Conservation (phyloP, 2,329 filamentous ascomycete genomes). For the Colletotrichum sp. region DNA sequence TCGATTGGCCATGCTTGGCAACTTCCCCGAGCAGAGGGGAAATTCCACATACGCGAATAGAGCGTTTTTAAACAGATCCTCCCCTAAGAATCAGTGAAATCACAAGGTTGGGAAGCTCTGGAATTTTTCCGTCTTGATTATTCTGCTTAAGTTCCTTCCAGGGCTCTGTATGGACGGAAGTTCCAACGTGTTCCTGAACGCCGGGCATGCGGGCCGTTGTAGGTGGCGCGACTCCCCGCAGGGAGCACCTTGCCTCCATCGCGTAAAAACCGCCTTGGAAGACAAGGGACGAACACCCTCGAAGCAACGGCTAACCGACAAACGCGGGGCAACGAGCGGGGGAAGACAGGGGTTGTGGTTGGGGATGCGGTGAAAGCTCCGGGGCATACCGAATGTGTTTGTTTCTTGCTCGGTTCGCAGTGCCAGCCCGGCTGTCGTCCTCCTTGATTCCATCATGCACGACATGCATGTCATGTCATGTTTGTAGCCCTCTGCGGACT, state of each 20-base stretch:
- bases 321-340: conserved; percentile 8
- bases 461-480: not conserved
- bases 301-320: not conserved
- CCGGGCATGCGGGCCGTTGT: not conserved
- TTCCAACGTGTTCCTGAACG: not conserved
- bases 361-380: not conserved
- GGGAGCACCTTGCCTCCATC: not conserved
- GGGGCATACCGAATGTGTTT: not conserved
- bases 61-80: not conserved
- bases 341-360: not conserved
- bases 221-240: not conserved
- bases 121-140: not conserved
- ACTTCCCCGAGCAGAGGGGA: not conserved
- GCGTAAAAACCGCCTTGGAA: not conserved
- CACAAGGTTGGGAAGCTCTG: not conserved
- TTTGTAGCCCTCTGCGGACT: not conserved
- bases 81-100: fast-evolving
- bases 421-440: not conserved
- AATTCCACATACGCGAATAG: not conserved
- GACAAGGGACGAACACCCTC: not conserved
- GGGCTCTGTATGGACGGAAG: conserved; percentile 2
- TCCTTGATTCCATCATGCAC: not conserved
- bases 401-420: not conserved
- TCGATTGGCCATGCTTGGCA: not conserved
- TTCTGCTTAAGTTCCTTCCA: not conserved